Conservation (phyloP, 768 basidiomycete genomes). For the Pleurotus cornucopiae region DNA sequence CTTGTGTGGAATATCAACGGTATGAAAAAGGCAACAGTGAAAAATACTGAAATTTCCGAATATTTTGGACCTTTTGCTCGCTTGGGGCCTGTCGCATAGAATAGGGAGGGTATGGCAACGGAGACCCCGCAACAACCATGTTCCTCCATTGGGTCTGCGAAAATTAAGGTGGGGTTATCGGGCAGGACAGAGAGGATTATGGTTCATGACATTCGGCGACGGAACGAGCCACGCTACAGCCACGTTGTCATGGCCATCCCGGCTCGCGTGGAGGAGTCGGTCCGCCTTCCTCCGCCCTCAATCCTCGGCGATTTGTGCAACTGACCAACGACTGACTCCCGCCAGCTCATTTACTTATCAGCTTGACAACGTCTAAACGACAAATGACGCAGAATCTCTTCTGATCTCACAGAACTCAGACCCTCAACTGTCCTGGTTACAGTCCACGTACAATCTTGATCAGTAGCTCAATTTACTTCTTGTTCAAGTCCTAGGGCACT, state of each 20-base stretch:
- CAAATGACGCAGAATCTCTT: constrained; percentile 4
- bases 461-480: too few relatives aligned
- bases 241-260: constrained; percentile 7
- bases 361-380: constrained; percentile 4
- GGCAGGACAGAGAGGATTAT: neutral
- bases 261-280: neutral
- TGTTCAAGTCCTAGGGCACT: too few relatives aligned
- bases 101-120: neutral
- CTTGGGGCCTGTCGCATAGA: neutral
- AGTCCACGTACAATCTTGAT: too few relatives aligned
- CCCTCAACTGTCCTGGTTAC: too few relatives aligned
- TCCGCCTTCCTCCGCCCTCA: neutral
- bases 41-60: neutral
- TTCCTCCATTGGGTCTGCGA: neutral
- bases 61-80: neutral
- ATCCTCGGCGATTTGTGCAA: neutral
- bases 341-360: constrained; percentile 1
- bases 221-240: constrained; percentile 2
- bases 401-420: neutral
- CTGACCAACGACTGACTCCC: neutral
- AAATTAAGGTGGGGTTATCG: neutral
- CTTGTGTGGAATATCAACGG: neutral
- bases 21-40: neutral
- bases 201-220: constrained; percentile 1
- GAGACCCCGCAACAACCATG: neutral